Base-by-base conservation (phyloP, 78 protist genomes). In the Acrasis kona region DNA sequence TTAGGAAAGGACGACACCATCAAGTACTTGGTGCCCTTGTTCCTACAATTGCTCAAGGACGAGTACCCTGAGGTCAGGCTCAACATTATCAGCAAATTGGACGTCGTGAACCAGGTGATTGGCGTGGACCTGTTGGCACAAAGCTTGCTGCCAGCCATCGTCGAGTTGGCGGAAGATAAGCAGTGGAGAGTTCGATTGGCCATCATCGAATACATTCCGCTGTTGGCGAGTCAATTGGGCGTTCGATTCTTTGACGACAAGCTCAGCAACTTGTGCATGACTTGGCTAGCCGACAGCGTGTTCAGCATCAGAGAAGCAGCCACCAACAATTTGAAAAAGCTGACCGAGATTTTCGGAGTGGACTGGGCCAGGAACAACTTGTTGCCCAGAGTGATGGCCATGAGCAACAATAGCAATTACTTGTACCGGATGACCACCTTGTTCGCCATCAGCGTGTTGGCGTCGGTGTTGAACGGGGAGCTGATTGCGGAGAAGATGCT, bases 161-260 rank as follows among this genome's bases (percentile, higher is more conserved):
- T 89, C 5, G 93, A 85, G 64, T 91, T 96, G 27, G 96, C 97
- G 7, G 90, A 84, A 76, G 99, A 96, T 85, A 71, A 81, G 42
- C 92, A 90, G 74, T 94, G 98, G 96, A 84, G 98, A 31, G 92
- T 94, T 30, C 77, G 98, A 6, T 83, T 90, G 35, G 93, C 96
- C 72, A 85, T 93, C 72, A 84, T 95, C 75, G 91, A 93, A 58
- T 80, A 84, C 68, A 76, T 92, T 12, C 97, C 98, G 4, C 80
- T 82, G 39, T 80, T 95, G 36, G 96, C 93, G 7, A 29, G 41
- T 2, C 91, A 85, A 50, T 69, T 87, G 27, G 96, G 96, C 29
- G 79, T 70, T 29, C 86, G 76, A 65, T 87, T 89, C 57, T 92
- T 91, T 64, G 94, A 91, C 57, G 95, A 87, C 40, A 78, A 86